phyloP scores from a whole-genome alignment of 129 eudicot species.

The Flaveria robusta region DNA sequence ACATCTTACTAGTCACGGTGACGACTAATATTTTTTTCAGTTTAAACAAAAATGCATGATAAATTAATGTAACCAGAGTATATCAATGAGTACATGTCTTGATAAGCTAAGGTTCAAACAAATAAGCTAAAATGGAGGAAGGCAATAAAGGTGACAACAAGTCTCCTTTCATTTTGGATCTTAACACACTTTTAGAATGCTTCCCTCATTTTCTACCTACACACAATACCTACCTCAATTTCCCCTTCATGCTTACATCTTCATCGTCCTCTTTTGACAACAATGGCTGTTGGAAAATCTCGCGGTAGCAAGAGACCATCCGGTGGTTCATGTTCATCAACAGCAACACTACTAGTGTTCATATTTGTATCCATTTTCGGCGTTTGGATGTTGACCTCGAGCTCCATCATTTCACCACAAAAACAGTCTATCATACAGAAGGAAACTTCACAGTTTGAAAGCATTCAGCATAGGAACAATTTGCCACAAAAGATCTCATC shows the following conservation, averaged over 20 bases:
- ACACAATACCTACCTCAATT: slow-evolving; percentile 23
- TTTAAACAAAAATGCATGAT: neutral
- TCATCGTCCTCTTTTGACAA: slow-evolving; percentile 1
- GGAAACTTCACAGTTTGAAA: slow-evolving; percentile 14
- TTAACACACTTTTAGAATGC: slow-evolving; percentile 29
- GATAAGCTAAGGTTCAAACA: slow-evolving; percentile 1
- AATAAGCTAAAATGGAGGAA: slow-evolving; percentile 31
- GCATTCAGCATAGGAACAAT: slow-evolving; percentile 3
- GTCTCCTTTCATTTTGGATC: slow-evolving; percentile 54
- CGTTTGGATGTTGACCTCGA: slow-evolving; percentile 59
- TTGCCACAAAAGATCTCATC: slow-evolving; percentile 17
- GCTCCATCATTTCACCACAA: slow-evolving; percentile 36
- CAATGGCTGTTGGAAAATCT: slow-evolving; percentile 51
- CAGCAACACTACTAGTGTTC: slow-evolving; percentile 46
- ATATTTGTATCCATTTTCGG: slow-evolving; percentile 55
- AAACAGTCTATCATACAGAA: slow-evolving; percentile 13
- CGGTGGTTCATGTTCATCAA: slow-evolving; percentile 46
- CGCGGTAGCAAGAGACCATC: slow-evolving; percentile 51
- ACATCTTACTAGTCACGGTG: no score
- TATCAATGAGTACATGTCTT: slow-evolving; percentile 1
- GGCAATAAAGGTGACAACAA: slow-evolving; percentile 23
- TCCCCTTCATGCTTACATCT: slow-evolving; percentile 22
- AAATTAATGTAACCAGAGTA: neutral
- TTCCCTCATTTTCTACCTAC: slow-evolving; percentile 23
- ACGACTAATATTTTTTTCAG: neutral